Conservation (phyloP, 1,284 basidiomycete genomes). For the Sanguinoderma infundibulare region DNA sequence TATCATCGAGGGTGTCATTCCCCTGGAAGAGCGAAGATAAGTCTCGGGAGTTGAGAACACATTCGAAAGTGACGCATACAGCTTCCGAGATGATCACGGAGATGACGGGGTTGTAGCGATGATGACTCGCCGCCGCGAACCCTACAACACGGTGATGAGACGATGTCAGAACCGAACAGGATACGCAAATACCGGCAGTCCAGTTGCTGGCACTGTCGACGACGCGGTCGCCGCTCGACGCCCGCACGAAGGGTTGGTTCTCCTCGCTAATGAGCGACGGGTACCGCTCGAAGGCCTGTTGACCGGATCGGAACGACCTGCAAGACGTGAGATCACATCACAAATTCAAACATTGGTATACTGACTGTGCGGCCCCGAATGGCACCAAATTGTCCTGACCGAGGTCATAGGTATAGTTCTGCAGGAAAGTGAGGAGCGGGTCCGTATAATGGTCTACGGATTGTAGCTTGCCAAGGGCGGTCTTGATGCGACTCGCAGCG, state of each 20-base stretch:
- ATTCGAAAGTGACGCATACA: slow-evolving; percentile 36
- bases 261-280: slow-evolving; percentile 45
- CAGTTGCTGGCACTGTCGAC: slow-evolving; percentile 73
- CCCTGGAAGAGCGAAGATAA: slow-evolving; percentile 31
- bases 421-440: slow-evolving; percentile 62
- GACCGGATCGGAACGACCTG: slow-evolving; percentile 54
- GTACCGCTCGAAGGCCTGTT: slow-evolving; percentile 57
- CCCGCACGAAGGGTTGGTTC: slow-evolving; percentile 67
- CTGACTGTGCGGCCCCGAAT: slow-evolving; percentile 75
- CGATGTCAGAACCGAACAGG: too few species aligned
- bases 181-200: slow-evolving; percentile 55
- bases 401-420: slow-evolving; percentile 64
- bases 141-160: slow-evolving; percentile 43
- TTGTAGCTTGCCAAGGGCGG: slow-evolving; percentile 57
- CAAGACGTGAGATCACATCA: not conserved
- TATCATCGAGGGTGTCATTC: slow-evolving; percentile 79
- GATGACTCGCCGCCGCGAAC: slow-evolving; percentile 43
- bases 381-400: slow-evolving; percentile 64
- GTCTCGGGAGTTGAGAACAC: too few species aligned
- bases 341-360: slow-evolving; percentile 12
- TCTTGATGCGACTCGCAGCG: slow-evolving; percentile 49
- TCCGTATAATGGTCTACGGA: slow-evolving; percentile 49
- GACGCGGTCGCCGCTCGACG: slow-evolving; percentile 65
- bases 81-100: slow-evolving; percentile 58
- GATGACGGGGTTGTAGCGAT: slow-evolving; percentile 41